Evolutionary conservation across 1,284 basidiomycete genomes (phyloP).

Genomic region (Rhodotorula glutinis): DNA sequence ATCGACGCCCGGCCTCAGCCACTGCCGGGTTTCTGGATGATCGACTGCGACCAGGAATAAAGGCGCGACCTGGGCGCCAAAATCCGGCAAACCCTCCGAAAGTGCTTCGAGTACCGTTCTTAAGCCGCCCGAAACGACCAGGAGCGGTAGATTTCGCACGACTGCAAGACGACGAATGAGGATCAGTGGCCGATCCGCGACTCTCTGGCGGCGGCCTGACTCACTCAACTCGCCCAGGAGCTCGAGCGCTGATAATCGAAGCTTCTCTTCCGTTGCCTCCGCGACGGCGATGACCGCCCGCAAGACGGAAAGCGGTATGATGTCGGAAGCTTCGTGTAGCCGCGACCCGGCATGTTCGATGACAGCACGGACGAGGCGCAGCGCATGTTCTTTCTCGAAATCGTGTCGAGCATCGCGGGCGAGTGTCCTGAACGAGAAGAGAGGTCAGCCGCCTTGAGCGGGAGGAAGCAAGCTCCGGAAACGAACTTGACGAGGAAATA

Average conservation of each 20-base stretch:
- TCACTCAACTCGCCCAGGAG: slow-evolving; percentile 86
- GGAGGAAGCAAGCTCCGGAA: neutral
- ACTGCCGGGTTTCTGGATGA: slow-evolving; percentile 73
- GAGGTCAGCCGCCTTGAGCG: neutral
- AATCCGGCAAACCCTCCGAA: slow-evolving; percentile 76
- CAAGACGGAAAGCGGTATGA: slow-evolving; percentile 63
- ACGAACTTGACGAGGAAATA: slow-evolving; percentile 82
- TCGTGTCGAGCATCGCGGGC: slow-evolving; percentile 78
- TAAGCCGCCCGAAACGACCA: slow-evolving; percentile 77
- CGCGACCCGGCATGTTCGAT: slow-evolving; percentile 46
- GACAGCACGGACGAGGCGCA: slow-evolving; percentile 73
- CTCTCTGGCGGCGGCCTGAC: slow-evolving; percentile 37
- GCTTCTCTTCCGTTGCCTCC: slow-evolving; percentile 86
- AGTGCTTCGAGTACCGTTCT: slow-evolving; percentile 81
- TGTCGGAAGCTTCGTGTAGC: slow-evolving; percentile 47
- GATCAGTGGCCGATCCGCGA: slow-evolving; percentile 1
- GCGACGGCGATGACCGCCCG: slow-evolving; percentile 87
- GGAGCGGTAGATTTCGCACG: slow-evolving; percentile 78
- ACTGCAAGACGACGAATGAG: slow-evolving; percentile 4
- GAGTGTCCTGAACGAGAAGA: slow-evolving; percentile 60
- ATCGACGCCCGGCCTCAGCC: slow-evolving; percentile 78
- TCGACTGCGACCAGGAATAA: slow-evolving; percentile 83
- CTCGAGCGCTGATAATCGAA: slow-evolving; percentile 77
- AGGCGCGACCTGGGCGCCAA: slow-evolving; percentile 77
- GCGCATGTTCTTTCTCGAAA: slow-evolving; percentile 88